Conservation (phyloP, 306 rosid genomes). For the Vigna nakashimae region DNA sequence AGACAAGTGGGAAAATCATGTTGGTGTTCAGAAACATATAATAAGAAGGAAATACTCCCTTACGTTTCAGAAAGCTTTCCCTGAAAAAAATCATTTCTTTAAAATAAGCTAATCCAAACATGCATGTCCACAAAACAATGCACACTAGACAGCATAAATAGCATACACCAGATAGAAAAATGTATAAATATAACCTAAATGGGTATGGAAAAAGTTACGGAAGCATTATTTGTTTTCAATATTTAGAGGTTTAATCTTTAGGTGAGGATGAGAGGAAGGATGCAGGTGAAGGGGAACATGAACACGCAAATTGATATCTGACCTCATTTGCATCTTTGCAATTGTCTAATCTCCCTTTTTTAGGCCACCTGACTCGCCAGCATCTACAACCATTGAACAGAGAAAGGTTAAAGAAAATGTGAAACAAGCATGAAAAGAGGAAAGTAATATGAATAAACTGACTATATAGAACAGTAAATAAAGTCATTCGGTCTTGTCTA, state of each 20-base stretch:
- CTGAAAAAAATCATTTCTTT: neutral
- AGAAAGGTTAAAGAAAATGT: slow-evolving; percentile 37
- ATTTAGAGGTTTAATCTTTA: neutral
- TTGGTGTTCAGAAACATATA: neutral
- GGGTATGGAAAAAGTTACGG: slow-evolving; percentile 15
- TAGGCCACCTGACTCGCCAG: slow-evolving; percentile 97
- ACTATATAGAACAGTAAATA: slow-evolving; percentile 20
- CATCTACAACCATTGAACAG: slow-evolving; percentile 63
- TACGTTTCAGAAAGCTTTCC: neutral
- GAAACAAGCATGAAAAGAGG: neutral
- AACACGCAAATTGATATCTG: slow-evolving; percentile 28
- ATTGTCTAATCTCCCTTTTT: slow-evolving; percentile 55
- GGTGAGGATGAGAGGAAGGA: slow-evolving; percentile 9
- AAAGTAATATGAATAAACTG: slow-evolving; percentile 6
- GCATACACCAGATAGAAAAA: slow-evolving; percentile 21
- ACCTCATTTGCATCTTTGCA: slow-evolving; percentile 99
- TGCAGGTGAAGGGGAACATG: slow-evolving; percentile 21
- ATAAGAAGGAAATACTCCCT: neutral
- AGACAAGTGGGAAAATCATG: neutral
- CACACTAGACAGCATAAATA: neutral
- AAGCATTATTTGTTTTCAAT: neutral
- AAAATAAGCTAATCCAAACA: slow-evolving; percentile 4
- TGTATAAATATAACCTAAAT: slow-evolving; percentile 24
- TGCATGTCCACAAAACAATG: neutral
- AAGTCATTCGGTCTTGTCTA: slow-evolving; percentile 19